phyloP scores from a whole-genome alignment of 2,329 filamentous ascomycete species.

The Penicillium rolfsii region DNA sequence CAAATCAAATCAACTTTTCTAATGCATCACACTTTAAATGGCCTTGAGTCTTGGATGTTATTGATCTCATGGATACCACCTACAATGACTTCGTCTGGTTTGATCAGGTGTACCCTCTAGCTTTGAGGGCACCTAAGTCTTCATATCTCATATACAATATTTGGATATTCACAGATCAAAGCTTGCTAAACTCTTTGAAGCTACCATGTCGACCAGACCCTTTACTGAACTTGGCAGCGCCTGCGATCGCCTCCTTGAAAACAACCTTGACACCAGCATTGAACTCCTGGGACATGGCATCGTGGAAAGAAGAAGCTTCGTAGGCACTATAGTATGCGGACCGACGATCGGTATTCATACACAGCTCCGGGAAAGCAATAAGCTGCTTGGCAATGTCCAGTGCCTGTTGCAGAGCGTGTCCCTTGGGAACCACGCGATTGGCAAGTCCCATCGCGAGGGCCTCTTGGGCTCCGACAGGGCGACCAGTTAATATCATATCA shows the following conservation, averaged over 20 bases:
- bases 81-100: neutral
- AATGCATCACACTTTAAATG: neutral
- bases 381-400: conserved; percentile 52
- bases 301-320: conserved; percentile 53
- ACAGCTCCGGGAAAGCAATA: conserved; percentile 55
- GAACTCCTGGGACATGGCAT: conserved; percentile 43
- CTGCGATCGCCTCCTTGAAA: conserved; percentile 21
- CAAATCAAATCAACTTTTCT: neutral
- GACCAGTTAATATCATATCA: conserved; percentile 62
- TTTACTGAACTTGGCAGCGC: conserved; percentile 25
- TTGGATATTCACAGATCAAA: conserved; percentile 8
- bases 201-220: conserved; percentile 24
- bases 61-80: neutral
- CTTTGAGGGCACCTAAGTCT: neutral
- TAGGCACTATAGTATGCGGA: conserved; percentile 57
- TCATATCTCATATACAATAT: neutral
- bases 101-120: neutral
- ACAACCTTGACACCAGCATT: conserved; percentile 23
- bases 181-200: conserved; percentile 25
- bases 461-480: conserved; percentile 54
- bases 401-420: conserved; percentile 55
- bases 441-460: conserved; percentile 57
- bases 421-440: conserved; percentile 57
- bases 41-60: neutral
- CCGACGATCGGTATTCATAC: conserved; percentile 56